Base-by-base conservation (phyloP, 2,329 filamentous ascomycete genomes). In the Didymella lethalis region DNA sequence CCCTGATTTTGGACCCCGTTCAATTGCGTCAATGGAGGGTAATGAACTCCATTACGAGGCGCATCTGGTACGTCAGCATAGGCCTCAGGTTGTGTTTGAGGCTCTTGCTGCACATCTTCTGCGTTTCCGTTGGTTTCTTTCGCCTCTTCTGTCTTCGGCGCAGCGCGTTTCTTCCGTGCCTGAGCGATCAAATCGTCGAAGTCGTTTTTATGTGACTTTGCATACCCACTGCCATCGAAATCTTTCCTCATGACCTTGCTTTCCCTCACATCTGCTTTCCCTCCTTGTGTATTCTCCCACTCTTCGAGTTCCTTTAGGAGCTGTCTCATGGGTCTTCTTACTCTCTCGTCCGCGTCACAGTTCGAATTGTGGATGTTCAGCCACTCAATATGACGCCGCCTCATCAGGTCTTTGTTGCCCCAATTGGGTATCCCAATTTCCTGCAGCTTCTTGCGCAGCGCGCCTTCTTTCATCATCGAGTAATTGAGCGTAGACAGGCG, bases 291-390 rank as follows among this genome's bases (percentile, higher is more conserved):
- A 44, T 88, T 85, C 77, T 99, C 95, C 94, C 95, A 98, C 1
- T 86, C 78, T 23, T 94, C 90, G 12, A 99, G 77, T 60, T 98
- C 94, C 14, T 85, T 86, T 16, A 96, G 77, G 4, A 99, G 77
- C 57, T 95, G 89, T 7, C 79, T 72, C 63, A 91, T 92, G 11
- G 83, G 82, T 72, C 90, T 90, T 6, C 69, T 62, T 18, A 67
- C 62, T 0, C 92, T 92, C 1, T 82, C 81, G 34, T 85, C 85
- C 2, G 93, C 90, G 76, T 99, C 95, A 78, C 93, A 97, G 74
- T 99, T 99, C 11, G 96, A 91, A 75, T 99, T 99, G 90, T 92
- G 97, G 18, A 99, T 80, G 36, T 95, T 97, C 50, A 95, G 84
- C 93, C 93, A 99, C 77, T 99, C 95, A 25, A 86, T 91, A 71